Evolutionary conservation across 1,139 yeast genomes (phyloP).

Genomic region (Wickerhamiella pararugosa): DNA sequence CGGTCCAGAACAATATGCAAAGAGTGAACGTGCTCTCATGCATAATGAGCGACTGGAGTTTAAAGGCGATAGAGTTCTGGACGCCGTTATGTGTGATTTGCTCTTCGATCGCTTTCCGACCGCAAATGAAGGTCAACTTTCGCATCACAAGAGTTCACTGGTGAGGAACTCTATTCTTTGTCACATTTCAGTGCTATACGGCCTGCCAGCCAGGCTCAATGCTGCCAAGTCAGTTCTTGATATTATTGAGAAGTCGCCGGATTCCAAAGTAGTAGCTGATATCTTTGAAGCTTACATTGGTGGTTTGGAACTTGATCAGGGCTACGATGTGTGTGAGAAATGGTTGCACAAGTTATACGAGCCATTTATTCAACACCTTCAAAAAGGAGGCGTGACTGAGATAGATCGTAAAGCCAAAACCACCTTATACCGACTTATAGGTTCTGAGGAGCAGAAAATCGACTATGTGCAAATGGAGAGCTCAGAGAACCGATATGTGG

Average conservation of each 20-base stretch:
- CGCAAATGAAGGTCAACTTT: slow-evolving; percentile 69
- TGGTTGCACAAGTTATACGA: slow-evolving; percentile 48
- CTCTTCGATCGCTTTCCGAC: slow-evolving; percentile 52
- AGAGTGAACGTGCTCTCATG: slow-evolving; percentile 40
- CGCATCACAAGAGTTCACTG: slow-evolving; percentile 52
- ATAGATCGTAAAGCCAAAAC: slow-evolving; percentile 52
- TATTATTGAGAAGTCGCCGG: not conserved
- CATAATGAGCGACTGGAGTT: slow-evolving; percentile 90
- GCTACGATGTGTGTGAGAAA: slow-evolving; percentile 32
- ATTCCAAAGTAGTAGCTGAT: slow-evolving; percentile 38
- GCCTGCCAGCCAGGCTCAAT: slow-evolving; percentile 45
- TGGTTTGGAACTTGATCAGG: slow-evolving; percentile 50
- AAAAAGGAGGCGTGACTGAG: slow-evolving; percentile 22
- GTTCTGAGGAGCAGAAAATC: slow-evolving; percentile 56
- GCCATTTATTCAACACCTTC: slow-evolving; percentile 30
- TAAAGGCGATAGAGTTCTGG: slow-evolving; percentile 79
- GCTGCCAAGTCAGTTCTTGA: slow-evolving; percentile 11
- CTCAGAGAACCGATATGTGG: slow-evolving; percentile 29
- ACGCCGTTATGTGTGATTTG: slow-evolving; percentile 54
- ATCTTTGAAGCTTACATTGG: slow-evolving; percentile 87
- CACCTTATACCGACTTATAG: slow-evolving; percentile 63
- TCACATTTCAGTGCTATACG: slow-evolving; percentile 57
- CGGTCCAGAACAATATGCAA: slow-evolving; percentile 38
- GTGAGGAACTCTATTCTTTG: slow-evolving; percentile 63
- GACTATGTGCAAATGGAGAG: slow-evolving; percentile 36